phyloP scores from a whole-genome alignment of 345 rosid genomes.

The Melaleuca quinquenervia region DNA sequence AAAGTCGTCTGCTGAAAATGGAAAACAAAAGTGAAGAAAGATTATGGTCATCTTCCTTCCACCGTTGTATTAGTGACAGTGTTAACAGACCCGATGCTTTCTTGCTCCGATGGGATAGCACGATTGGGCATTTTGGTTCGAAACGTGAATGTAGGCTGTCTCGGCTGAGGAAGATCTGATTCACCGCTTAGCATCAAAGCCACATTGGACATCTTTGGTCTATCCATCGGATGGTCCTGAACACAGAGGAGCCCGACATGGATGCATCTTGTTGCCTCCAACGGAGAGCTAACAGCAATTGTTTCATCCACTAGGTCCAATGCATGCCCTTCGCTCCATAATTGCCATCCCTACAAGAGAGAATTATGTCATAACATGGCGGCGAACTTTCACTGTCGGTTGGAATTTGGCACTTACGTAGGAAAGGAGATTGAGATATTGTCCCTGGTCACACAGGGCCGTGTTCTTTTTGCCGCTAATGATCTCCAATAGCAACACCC shows the following conservation, averaged over 20 bases:
- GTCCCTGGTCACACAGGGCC: neutral
- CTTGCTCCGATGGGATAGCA: neutral
- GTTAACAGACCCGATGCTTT: neutral
- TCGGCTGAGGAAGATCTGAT: neutral
- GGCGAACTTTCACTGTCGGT: neutral
- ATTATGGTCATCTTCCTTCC: neutral
- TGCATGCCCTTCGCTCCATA: neutral
- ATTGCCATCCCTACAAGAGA: neutral
- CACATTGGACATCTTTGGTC: conserved; percentile 18
- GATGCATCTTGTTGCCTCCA: neutral
- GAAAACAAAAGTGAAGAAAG: neutral
- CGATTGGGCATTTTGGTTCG: neutral
- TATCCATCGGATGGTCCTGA: conserved; percentile 8
- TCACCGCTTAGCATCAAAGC: neutral
- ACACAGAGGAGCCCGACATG: conserved; percentile 6
- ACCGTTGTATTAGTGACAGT: neutral
- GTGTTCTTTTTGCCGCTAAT: conserved; percentile 3
- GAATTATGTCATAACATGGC: no score
- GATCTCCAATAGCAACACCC: conserved; percentile 14
- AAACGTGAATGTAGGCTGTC: neutral
- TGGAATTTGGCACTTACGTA: neutral
- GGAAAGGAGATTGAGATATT: neutral
- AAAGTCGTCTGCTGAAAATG: neutral
- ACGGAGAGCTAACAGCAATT: neutral
- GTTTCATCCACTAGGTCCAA: neutral